phyloP scores from a whole-genome alignment of 2,329 filamentous ascomycete genomes.

The Byssochlamys sp. region DNA sequence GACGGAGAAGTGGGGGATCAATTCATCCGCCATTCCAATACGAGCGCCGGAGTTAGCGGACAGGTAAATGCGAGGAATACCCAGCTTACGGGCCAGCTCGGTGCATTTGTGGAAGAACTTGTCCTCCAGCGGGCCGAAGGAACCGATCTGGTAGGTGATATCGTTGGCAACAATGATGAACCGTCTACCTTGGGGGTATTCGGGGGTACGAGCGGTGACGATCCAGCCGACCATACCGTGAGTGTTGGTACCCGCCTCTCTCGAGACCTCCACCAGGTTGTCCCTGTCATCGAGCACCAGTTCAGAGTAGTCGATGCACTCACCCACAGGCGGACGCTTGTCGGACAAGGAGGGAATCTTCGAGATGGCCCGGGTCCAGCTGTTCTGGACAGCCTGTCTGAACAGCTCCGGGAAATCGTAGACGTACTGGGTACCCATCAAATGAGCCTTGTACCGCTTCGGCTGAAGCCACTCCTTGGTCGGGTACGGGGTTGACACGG shows the following conservation, averaged over 20 bases:
- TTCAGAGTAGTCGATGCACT: constrained; percentile 89
- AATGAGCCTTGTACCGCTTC: constrained; percentile 97
- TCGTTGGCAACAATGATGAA: constrained; percentile 98
- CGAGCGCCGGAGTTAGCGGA: constrained; percentile 98
- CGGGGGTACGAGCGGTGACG: constrained; percentile 84
- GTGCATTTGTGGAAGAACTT: constrained; percentile 99
- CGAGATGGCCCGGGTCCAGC: constrained; percentile 68
- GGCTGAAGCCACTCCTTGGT: constrained; percentile 98
- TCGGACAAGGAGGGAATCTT: constrained; percentile 64
- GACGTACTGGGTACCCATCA: constrained; percentile 98
- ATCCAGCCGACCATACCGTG: constrained; percentile 99
- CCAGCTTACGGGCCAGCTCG: constrained; percentile 82
- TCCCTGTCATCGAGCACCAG: constrained; percentile 90
- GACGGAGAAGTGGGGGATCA: constrained; percentile 93
- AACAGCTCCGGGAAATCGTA: constrained; percentile 99
- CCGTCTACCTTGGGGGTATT: constrained; percentile 83
- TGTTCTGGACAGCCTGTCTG: constrained; percentile 93
- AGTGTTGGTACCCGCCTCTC: constrained; percentile 87
- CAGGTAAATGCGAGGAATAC: constrained; percentile 92
- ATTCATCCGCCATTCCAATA: constrained; percentile 89
- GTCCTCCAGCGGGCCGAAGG: constrained; percentile 91
- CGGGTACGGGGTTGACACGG: constrained; percentile 83
- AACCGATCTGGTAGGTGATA: constrained; percentile 98
- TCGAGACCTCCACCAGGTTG: constrained; percentile 82
- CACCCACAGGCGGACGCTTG: constrained; percentile 73